phyloP scores from a whole-genome alignment of 2,329 filamentous ascomycete genomes.

The Fusarium hostae region DNA sequence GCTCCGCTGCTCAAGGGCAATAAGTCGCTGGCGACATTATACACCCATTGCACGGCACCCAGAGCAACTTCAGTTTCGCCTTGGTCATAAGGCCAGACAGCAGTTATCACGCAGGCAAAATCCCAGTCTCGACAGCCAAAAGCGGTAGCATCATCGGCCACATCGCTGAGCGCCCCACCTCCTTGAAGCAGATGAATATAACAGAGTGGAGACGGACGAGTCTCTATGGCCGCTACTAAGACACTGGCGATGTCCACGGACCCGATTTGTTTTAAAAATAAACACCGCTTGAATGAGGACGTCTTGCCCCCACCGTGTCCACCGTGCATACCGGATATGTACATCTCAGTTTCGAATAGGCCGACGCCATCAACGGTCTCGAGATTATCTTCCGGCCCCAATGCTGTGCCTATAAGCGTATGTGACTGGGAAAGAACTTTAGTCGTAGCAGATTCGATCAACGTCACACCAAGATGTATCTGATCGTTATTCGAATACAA shows the following conservation, averaged over 20 bases:
- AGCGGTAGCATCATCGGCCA: slow-evolving; percentile 60
- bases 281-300: slow-evolving; percentile 72
- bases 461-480: slow-evolving; percentile 63
- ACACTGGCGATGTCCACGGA: slow-evolving; percentile 45
- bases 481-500: slow-evolving; percentile 60
- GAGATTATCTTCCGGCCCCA: slow-evolving; percentile 49
- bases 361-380: slow-evolving; percentile 58
- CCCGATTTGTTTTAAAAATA: slow-evolving; percentile 66
- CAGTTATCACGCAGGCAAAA: slow-evolving; percentile 72
- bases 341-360: slow-evolving; percentile 70
- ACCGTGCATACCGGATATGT: slow-evolving; percentile 69
- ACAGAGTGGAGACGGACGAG: slow-evolving; percentile 63
- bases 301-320: slow-evolving; percentile 69
- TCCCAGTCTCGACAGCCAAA: slow-evolving; percentile 73
- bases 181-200: slow-evolving; percentile 73
- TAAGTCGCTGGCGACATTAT: slow-evolving; percentile 59
- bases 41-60: slow-evolving; percentile 64
- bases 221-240: slow-evolving; percentile 59
- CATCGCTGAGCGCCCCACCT: slow-evolving; percentile 61
- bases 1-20: slow-evolving; percentile 61
- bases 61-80: slow-evolving; percentile 57
- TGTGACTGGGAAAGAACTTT: slow-evolving; percentile 61
- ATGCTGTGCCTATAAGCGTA: slow-evolving; percentile 65
- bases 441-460: slow-evolving; percentile 53
- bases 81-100: slow-evolving; percentile 67